Percentiles rank a stretch among this genome's conserved stretches.
phyloP scores from a whole-genome alignment of 2,329 filamentous ascomycete species.

The Graphium sp. region DNA sequence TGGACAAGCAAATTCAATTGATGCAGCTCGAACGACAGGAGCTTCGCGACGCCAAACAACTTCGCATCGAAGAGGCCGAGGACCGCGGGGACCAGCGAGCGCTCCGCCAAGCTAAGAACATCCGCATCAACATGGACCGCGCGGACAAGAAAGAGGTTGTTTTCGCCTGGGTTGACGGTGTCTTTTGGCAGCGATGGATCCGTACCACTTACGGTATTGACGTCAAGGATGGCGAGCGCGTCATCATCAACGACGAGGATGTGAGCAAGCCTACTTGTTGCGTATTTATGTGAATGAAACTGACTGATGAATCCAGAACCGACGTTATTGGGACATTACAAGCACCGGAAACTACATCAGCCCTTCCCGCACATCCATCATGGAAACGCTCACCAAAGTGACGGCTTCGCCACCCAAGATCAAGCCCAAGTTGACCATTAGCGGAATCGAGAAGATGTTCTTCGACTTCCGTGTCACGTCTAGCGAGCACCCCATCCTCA shows the following conservation, averaged over 20 bases:
- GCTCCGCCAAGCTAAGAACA: constrained; percentile 72
- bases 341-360: constrained; percentile 81
- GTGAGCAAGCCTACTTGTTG: constrained; percentile 33
- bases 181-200: constrained; percentile 97
- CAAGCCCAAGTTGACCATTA: constrained; percentile 62
- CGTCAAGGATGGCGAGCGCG: constrained; percentile 71
- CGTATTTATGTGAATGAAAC: constrained; percentile 4
- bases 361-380: constrained; percentile 74
- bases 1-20: constrained; percentile 83
- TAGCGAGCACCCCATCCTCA: constrained; percentile 40
- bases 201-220: constrained; percentile 89
- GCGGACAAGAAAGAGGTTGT: constrained; percentile 74
- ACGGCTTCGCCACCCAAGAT: constrained; percentile 54
- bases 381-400: constrained; percentile 67
- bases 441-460: constrained; percentile 54
- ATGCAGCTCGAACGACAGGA: constrained; percentile 92
- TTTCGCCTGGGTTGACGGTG: constrained; percentile 94
- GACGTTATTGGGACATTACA: constrained; percentile 87
- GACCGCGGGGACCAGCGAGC: constrained; percentile 84
- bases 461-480: constrained; percentile 45
- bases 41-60: constrained; percentile 81
- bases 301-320: constrained; percentile 44
- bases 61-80: constrained; percentile 90
- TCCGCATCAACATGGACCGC: constrained; percentile 80
- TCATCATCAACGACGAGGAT: constrained; percentile 95